phyloP scores from a whole-genome alignment of 129 eudicot species.

The Flaveria sonorensis region DNA sequence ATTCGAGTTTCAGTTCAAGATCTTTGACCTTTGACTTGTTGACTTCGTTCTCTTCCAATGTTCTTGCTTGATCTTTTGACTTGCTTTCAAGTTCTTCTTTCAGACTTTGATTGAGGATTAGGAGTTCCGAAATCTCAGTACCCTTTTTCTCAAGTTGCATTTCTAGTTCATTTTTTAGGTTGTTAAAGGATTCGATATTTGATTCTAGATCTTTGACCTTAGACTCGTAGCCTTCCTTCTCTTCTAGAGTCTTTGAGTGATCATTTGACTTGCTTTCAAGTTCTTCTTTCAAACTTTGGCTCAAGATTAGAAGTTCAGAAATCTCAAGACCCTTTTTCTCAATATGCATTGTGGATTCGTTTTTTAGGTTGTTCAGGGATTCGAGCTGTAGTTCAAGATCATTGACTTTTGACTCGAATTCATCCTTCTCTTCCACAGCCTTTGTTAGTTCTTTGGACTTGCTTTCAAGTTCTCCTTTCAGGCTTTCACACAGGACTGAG shows the following conservation, averaged over 20 bases:
- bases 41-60: constrained; percentile 55
- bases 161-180: constrained; percentile 47
- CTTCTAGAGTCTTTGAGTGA: constrained; percentile 36
- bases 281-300: constrained; percentile 37
- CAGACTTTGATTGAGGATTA: constrained; percentile 50
- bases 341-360: constrained; percentile 38
- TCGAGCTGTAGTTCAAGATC: constrained; percentile 44
- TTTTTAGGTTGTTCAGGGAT: constrained; percentile 32
- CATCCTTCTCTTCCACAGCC: constrained; percentile 18
- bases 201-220: constrained; percentile 38
- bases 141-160: constrained; percentile 39
- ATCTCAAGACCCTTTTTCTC: constrained; percentile 32
- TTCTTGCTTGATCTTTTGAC: constrained; percentile 42
- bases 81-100: constrained; percentile 61
- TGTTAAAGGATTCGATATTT: constrained; percentile 39
- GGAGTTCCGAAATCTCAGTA: constrained; percentile 34
- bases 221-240: constrained; percentile 42
- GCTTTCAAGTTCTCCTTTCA: constrained; percentile 32
- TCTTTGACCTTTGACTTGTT: constrained; percentile 39
- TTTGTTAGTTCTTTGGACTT: constrained; percentile 16
- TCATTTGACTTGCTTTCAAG: constrained; percentile 40
- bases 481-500: neutral
- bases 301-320: constrained; percentile 7
- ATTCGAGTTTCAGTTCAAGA: constrained; percentile 27
- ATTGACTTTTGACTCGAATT: constrained; percentile 26